phyloP scores from a whole-genome alignment of 495 filamentous ascomycete genomes.

The Pseudotulostoma volvatum region DNA sequence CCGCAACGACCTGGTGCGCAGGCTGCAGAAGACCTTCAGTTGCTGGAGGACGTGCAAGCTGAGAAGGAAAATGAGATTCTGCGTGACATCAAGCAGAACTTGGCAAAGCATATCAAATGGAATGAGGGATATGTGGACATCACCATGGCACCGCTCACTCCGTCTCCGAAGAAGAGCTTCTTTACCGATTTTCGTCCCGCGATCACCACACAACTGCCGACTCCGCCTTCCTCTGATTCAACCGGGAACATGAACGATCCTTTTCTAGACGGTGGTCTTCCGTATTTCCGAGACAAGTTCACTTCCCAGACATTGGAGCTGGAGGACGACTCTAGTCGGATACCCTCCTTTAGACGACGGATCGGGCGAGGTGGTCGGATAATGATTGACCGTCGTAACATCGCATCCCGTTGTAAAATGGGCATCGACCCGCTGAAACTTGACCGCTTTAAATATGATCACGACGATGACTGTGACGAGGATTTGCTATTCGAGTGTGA shows the following conservation, averaged over 20 bases:
- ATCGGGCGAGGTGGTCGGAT: constrained; percentile 64
- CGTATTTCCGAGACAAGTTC: constrained; percentile 33
- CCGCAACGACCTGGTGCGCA: constrained; percentile 50
- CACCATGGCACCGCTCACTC: constrained; percentile 66
- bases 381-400: constrained; percentile 57
- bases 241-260: constrained; percentile 40
- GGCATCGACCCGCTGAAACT: constrained; percentile 36
- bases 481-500: constrained; percentile 58
- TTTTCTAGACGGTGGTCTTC: constrained; percentile 23
- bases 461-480: constrained; percentile 52
- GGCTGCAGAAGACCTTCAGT: constrained; percentile 54
- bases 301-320: constrained; percentile 26
- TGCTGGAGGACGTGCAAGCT: constrained; percentile 55
- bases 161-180: constrained; percentile 38
- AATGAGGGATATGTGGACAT: constrained; percentile 71
- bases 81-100: constrained; percentile 61
- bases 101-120: constrained; percentile 71
- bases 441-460: constrained; percentile 75
- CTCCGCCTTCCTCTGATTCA: constrained; percentile 66
- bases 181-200: constrained; percentile 59
- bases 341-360: constrained; percentile 49
- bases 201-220: constrained; percentile 68
- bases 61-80: constrained; percentile 71
- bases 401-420: constrained; percentile 32
- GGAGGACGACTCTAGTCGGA: constrained; percentile 29